Base-by-base conservation (phyloP, 177 flowering plant genomes). In the Tripterygium wilfordii region DNA sequence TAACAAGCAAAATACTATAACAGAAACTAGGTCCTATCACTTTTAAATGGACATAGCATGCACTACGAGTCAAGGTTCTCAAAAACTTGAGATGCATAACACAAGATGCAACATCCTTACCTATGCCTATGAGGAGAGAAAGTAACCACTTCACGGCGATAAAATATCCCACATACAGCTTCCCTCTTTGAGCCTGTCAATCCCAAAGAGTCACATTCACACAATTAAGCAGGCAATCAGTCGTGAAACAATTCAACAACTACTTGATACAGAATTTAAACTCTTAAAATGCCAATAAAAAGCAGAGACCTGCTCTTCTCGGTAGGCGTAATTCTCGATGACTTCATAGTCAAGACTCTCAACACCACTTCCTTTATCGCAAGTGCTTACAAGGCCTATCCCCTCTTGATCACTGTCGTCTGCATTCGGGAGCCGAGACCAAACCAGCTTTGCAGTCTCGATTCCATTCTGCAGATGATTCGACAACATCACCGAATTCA, bases 341-440 rank as follows among this genome's bases (percentile, higher is more conserved):
- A 91, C 88, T 66, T 91, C 98, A 44, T 91, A 91, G 49, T 91
- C 96, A 32, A 91, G 95, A 54, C 98, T 91, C 62, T 91, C 98
- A 8, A 67, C 82, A 17, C 54, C 48, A 48, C 46, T 52, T 0
- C 71, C 78, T 16, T n/a, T n/a, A n/a, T 60, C 72, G 19, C 46
- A 64, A 45, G 55, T 56, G 44, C 62, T 69, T 18, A 58, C 44
- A 7, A 48, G 36, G 21, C 72, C 70, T 22, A 56, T 46, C 10
- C 61, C 83, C 21, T 69, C 92, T 15, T 16, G 22, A 35, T 59
- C 80, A 10, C 40, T 74, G 5, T 76, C 89, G 38, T 88, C 96
- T 2, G 83, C 9, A 47, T 64, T 69, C 23, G 98, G 96, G 49
- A 88, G 36, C 49, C 82, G 75, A 42, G 96, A 82, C 98, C 98